Evolutionary conservation across 768 basidiomycete species (phyloP).

Genomic region (Serendipita sp.): DNA sequence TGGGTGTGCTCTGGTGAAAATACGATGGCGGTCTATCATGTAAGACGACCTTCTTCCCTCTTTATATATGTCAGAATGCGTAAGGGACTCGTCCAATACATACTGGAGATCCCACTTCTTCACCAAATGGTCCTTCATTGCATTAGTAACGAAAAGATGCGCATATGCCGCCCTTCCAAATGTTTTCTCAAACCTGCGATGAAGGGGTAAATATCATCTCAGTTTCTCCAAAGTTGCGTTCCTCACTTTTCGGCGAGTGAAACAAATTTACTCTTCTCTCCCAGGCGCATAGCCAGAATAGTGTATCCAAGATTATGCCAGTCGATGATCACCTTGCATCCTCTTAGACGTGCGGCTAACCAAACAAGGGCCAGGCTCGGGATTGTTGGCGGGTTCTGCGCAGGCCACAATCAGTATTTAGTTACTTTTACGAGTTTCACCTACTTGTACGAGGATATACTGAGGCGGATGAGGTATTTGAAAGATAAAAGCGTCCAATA

Average conservation of each 20-base stretch:
- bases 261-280: slow-evolving; percentile 50
- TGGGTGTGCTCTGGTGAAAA: slow-evolving; percentile 54
- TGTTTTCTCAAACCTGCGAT: slow-evolving; percentile 56
- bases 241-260: slow-evolving; percentile 55
- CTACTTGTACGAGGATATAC: slow-evolving; percentile 79
- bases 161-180: slow-evolving; percentile 75
- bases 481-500: slow-evolving; percentile 47
- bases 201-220: neutral
- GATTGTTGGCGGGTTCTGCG: slow-evolving; percentile 89
- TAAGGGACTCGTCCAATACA: slow-evolving; percentile 17
- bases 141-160: slow-evolving; percentile 83
- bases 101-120: slow-evolving; percentile 65
- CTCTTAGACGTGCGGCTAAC: slow-evolving; percentile 46
- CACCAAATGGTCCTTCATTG: slow-evolving; percentile 60
- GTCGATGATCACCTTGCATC: slow-evolving; percentile 85
- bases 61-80: slow-evolving; percentile 19
- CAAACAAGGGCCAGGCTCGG: slow-evolving; percentile 82
- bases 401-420: neutral
- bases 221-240: neutral
- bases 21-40: slow-evolving; percentile 82
- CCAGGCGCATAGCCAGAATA: slow-evolving; percentile 74
- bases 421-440: neutral
- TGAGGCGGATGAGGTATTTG: slow-evolving; percentile 52
- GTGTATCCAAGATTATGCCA: slow-evolving; percentile 98
- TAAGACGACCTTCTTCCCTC: slow-evolving; percentile 63